Conservation (phyloP, 495 filamentous ascomycete species). For the Penicillium herquei region DNA sequence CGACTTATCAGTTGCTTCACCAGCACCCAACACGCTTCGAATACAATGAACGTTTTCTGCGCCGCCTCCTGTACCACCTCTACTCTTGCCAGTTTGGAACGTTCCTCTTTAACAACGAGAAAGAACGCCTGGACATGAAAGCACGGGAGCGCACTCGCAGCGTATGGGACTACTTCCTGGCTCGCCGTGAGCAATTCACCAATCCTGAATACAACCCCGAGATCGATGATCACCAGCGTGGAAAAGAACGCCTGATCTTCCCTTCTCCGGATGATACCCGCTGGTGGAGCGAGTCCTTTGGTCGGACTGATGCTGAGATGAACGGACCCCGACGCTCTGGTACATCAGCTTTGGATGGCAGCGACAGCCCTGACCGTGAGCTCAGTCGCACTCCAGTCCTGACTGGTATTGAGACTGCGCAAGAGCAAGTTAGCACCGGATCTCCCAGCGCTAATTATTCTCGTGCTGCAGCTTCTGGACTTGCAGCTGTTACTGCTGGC, state of each 20-base stretch:
- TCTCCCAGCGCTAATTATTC: conserved; percentile 20
- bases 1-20: conserved; percentile 83
- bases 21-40: conserved; percentile 92
- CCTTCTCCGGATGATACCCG: conserved; percentile 65
- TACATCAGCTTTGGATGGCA: conserved; percentile 9
- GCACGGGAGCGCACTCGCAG: conserved; percentile 75
- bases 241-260: conserved; percentile 80
- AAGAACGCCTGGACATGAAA: conserved; percentile 73
- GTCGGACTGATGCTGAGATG: conserved; percentile 86
- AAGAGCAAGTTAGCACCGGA: conserved; percentile 30
- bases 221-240: conserved; percentile 74
- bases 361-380: conserved; percentile 21
- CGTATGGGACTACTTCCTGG: conserved; percentile 95
- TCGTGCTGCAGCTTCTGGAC: conserved; percentile 28
- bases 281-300: conserved; percentile 93
- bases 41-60: conserved; percentile 93
- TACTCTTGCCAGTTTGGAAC: conserved; percentile 97
- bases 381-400: conserved; percentile 34
- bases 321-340: conserved; percentile 57
- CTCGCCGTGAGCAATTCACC: conserved; percentile 71
- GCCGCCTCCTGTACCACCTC: conserved; percentile 87
- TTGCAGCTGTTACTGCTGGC: conserved; percentile 39
- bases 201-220: conserved; percentile 75
- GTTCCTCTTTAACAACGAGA: conserved; percentile 94
- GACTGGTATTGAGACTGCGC: conserved; percentile 48